Base-by-base conservation (phyloP, 768 basidiomycete species). In the Suillus plorans region DNA sequence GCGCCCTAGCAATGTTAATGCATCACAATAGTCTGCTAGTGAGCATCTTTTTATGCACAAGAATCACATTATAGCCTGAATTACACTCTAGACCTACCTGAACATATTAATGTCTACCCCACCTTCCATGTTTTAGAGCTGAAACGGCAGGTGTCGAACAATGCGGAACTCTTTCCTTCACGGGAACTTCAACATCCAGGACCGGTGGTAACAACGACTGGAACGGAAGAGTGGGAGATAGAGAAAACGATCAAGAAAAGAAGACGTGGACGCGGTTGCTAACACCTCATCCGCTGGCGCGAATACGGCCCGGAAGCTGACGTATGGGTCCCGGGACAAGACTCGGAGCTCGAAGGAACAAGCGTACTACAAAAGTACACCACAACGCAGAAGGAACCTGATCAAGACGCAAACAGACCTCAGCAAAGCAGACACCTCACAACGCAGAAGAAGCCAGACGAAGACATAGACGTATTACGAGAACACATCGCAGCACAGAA, bases 261-360 rank as follows among this genome's bases (percentile, higher is more conserved):
- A 7, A 44, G 7, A 18, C 9, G 44, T 2, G 34, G 67, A 12
- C 25, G 52, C 18, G 52, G 59, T 0, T 22, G 20, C 2, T 52
- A 66, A 61, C 73, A 66, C 45, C 25, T 64, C 16, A 63, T 82
- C 0, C 60, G 68, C 0, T 82, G 77, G 75, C 8, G 31, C 2
- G 78, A 77, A 5, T 76, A 75, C 60, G 71, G 73, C 1, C 60
- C 68, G 0, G 71, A 75, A 42, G 62, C 72, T 22, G 72, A 80
- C 52, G 25, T 41, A 5, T 80, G 76, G 77, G 41, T 42, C 16
- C 14, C 41, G 0, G 41, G 41, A 28, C 25, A 12, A 42, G 6
- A 16, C 25, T 28, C 25, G 25, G 41, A 42, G 41, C 14, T 42
- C 1, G 16, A 42, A 16, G 41, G 7, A 5, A 42, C 41, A 0